These are phyloP conservation scores for Triticum urartu DNA, from an alignment of 176 grass and related monocot genomes.

Conservation along the genomic window DNA sequence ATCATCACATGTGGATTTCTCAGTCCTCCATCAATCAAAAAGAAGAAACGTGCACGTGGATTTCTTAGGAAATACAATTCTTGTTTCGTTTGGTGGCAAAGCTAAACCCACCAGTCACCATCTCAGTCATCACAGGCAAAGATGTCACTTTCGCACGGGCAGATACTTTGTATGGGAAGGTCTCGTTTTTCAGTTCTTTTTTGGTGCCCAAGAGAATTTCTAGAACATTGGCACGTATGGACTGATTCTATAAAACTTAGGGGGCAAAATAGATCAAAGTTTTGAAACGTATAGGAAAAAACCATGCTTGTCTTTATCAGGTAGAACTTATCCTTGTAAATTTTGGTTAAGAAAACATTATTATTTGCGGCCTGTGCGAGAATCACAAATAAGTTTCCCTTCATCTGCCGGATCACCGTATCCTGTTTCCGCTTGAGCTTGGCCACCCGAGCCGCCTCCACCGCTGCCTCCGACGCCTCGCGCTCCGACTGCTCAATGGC, in stretches of 20 bases:
- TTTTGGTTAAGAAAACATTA: no score
- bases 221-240: not conserved
- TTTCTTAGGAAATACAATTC: not conserved
- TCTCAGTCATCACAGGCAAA: not conserved
- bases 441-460: no score
- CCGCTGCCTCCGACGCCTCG: no score
- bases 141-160: not conserved
- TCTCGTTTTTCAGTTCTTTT: not conserved
- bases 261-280: not conserved
- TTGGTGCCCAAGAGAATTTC: not conserved
- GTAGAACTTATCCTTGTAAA: not conserved
- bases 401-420: no score
- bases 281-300: not conserved
- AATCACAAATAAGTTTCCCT: no score
- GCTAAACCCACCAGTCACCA: not conserved
- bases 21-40: not conserved
- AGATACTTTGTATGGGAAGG: not conserved
- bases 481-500: no score
- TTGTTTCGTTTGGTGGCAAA: slow-evolving; percentile 2
- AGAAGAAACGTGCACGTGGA: not conserved
- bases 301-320: not conserved
- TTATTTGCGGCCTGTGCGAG: no score
- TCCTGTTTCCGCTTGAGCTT: no score
- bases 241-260: not conserved
- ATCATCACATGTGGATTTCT: not conserved